A percentile compares a stretch with the other conserved stretches of the same genome.
Evolutionary conservation across 2,329 filamentous ascomycete species (phyloP).

Genomic region (Gliomastix tumulicola): DNA sequence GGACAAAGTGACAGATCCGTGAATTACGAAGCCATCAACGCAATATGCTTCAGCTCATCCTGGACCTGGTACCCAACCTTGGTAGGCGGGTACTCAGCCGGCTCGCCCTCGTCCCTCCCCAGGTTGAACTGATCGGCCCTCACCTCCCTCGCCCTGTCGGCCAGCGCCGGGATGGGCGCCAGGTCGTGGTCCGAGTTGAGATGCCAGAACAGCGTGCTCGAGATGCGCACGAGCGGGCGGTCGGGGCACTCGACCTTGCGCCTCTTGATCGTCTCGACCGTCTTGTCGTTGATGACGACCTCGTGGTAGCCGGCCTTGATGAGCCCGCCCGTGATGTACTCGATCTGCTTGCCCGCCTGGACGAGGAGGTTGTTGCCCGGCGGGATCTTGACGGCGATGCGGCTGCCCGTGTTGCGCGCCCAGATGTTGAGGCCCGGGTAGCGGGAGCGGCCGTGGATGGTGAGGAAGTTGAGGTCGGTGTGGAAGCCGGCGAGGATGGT

Average conservation of each 20-base stretch:
- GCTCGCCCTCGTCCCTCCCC: constrained; percentile 46
- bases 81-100: constrained; percentile 39
- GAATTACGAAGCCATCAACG: constrained; percentile 41
- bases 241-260: constrained; percentile 34
- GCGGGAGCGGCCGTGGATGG: constrained; percentile 56
- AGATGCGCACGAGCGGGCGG: constrained; percentile 48
- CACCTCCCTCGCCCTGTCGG: constrained; percentile 33
- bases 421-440: constrained; percentile 57
- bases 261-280: constrained; percentile 36
- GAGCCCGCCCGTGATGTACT: constrained; percentile 53
- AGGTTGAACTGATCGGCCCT: constrained; percentile 37
- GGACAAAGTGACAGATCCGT: background rate
- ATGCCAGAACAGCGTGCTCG: constrained; percentile 56
- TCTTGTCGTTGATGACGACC: constrained; percentile 50
- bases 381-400: constrained; percentile 53
- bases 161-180: constrained; percentile 40
- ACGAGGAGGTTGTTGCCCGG: constrained; percentile 51
- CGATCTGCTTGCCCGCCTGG: constrained; percentile 56
- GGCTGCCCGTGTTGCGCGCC: constrained; percentile 54
- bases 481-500: constrained; percentile 59
- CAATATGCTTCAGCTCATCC: constrained; percentile 16
- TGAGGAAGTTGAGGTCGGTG: constrained; percentile 58
- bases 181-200: constrained; percentile 50
- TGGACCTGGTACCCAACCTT: constrained; percentile 55
- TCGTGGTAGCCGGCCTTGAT: constrained; percentile 57